A percentile compares a stretch with the other conserved stretches of the same genome.
These are phyloP conservation scores for Prunus kanzakura DNA, from an alignment of 306 rosid species.

Conservation along the genomic window DNA sequence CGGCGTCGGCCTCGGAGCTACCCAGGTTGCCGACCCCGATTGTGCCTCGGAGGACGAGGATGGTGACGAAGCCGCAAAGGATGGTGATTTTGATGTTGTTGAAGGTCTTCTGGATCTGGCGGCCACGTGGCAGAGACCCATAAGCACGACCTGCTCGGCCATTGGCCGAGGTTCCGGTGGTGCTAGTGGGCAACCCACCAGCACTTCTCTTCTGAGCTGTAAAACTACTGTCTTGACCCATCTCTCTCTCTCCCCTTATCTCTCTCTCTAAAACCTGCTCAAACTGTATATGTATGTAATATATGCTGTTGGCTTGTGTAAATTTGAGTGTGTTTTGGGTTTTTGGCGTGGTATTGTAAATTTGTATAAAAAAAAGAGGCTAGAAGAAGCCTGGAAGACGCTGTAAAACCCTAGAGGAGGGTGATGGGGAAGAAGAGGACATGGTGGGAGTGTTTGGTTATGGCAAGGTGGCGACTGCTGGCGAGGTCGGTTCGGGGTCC, in stretches of 20 bases:
- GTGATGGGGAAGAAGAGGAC: background rate
- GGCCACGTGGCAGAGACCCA: slow-evolving; percentile 55
- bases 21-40: slow-evolving; percentile 75
- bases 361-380: background rate
- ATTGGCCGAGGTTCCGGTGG: slow-evolving; percentile 29
- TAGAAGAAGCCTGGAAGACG: background rate
- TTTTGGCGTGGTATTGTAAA: background rate
- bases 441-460: background rate
- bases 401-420: slow-evolving; percentile 12
- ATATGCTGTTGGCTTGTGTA: background rate
- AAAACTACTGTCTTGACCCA: slow-evolving; percentile 57
- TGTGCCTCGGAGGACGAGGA: slow-evolving; percentile 96
- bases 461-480: background rate
- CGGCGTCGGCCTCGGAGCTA: slow-evolving; percentile 66
- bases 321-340: background rate
- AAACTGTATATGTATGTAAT: no score
- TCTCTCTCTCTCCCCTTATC: slow-evolving; percentile 2
- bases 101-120: slow-evolving; percentile 86
- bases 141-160: slow-evolving; percentile 22
- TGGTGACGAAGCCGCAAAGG: slow-evolving; percentile 93
- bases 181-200: slow-evolving; percentile 29
- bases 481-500: background rate
- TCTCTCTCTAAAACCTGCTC: background rate
- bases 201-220: slow-evolving; percentile 49
- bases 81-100: slow-evolving; percentile 89